phyloP scores from a whole-genome alignment of 2,329 filamentous ascomycete species.

The Rutstroemia sp. region DNA sequence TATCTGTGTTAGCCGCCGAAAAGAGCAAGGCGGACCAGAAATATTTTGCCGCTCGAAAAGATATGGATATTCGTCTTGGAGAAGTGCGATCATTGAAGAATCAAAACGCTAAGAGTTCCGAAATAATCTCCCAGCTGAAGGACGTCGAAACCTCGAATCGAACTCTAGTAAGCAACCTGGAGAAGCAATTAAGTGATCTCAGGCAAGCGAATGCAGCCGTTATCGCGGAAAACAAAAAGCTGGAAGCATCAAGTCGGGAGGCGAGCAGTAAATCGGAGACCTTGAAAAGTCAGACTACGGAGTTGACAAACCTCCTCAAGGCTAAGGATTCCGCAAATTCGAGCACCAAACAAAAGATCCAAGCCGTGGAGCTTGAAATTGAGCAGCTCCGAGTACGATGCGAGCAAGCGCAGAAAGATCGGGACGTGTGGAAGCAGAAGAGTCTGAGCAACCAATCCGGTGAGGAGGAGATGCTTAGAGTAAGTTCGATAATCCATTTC shows the following conservation, averaged over 20 bases:
- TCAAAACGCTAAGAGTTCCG: slow-evolving; percentile 84
- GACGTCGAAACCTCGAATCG: slow-evolving; percentile 76
- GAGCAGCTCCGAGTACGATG: slow-evolving; percentile 74
- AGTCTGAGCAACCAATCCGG: slow-evolving; percentile 72
- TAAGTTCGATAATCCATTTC: slow-evolving; percentile 43
- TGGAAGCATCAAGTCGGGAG: slow-evolving; percentile 67
- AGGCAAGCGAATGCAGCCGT: slow-evolving; percentile 70
- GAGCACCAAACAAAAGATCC: slow-evolving; percentile 47
- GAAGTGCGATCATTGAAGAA: slow-evolving; percentile 73
- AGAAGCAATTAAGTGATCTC: slow-evolving; percentile 82
- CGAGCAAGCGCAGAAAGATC: slow-evolving; percentile 71
- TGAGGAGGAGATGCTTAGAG: slow-evolving; percentile 78
- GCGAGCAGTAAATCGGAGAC: slow-evolving; percentile 62
- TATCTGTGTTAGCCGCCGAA: slow-evolving; percentile 68
- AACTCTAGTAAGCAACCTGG: slow-evolving; percentile 70
- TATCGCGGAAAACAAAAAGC: slow-evolving; percentile 63
- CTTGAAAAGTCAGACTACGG: slow-evolving; percentile 66
- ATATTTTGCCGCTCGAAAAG: slow-evolving; percentile 92
- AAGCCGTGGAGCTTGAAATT: slow-evolving; percentile 63
- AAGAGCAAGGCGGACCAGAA: slow-evolving; percentile 97
- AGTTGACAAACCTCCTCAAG: slow-evolving; percentile 67
- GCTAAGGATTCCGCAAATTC: slow-evolving; percentile 61
- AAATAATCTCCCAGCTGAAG: slow-evolving; percentile 90
- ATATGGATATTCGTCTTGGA: slow-evolving; percentile 75
- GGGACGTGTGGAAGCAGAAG: slow-evolving; percentile 81